These are phyloP conservation scores for Suhomyces prunicola DNA, from an alignment of 805 yeast genomes.

Conservation along the genomic window DNA sequence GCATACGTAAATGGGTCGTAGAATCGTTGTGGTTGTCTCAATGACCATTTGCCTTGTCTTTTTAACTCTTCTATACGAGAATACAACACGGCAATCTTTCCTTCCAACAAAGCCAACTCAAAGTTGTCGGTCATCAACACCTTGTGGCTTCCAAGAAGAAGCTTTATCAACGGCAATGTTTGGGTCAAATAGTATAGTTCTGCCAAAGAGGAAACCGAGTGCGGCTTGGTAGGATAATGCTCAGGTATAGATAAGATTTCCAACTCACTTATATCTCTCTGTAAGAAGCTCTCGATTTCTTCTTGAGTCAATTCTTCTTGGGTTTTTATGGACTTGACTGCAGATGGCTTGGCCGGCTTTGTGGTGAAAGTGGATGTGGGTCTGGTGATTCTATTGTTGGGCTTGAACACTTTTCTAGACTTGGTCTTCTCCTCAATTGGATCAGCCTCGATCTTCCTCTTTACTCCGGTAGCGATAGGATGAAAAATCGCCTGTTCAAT, in stretches of 20 bases:
- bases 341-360: slow-evolving; percentile 3
- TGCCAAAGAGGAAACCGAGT: slow-evolving; percentile 59
- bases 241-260: slow-evolving; percentile 42
- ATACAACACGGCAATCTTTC: slow-evolving; percentile 84
- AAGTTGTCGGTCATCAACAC: slow-evolving; percentile 79
- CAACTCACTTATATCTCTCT: slow-evolving; percentile 26
- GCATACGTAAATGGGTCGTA: slow-evolving; percentile 56
- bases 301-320: slow-evolving; percentile 20
- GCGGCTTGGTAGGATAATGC: slow-evolving; percentile 39
- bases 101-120: slow-evolving; percentile 83
- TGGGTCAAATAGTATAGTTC: slow-evolving; percentile 87
- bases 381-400: not conserved
- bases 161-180: slow-evolving; percentile 76
- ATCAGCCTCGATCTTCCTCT: not conserved
- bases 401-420: not conserved
- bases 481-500: slow-evolving; percentile 3
- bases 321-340: slow-evolving; percentile 15
- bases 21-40: slow-evolving; percentile 75
- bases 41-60: slow-evolving; percentile 83
- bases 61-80: slow-evolving; percentile 90
- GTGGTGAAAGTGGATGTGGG: not conserved
- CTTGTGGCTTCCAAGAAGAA: slow-evolving; percentile 83
- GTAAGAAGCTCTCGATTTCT: slow-evolving; percentile 20
- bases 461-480: not conserved
- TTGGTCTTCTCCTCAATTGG: not conserved